These are phyloP conservation scores for Anisodus tanguticus DNA, from an alignment of 257 asterid genomes.

Conservation along the genomic window DNA sequence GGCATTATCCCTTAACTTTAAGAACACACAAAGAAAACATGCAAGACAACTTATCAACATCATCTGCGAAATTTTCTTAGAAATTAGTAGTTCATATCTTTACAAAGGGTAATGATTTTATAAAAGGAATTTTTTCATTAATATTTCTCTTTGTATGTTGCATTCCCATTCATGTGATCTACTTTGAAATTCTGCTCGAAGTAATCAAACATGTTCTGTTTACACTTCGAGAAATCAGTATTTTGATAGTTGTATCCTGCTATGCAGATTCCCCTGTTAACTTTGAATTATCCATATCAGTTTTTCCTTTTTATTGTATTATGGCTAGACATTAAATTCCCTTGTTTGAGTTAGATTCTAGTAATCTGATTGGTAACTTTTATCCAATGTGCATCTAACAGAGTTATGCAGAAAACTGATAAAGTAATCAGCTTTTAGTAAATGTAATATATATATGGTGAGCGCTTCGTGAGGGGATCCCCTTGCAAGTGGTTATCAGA, in stretches of 20 bases:
- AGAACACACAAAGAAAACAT: slow-evolving; percentile 7
- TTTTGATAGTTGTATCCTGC: slow-evolving; percentile 9
- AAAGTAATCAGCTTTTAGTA: background rate
- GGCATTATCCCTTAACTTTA: background rate
- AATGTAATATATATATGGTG: slow-evolving; percentile 9
- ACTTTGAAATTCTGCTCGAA: background rate
- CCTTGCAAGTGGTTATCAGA: slow-evolving; percentile 7
- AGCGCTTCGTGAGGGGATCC: slow-evolving; percentile 2
- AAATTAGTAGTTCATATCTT: background rate
- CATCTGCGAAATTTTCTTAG: background rate
- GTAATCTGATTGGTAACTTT: background rate
- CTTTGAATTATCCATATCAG: background rate
- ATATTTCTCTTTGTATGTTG: background rate
- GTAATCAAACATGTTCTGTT: background rate
- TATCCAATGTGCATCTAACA: background rate
- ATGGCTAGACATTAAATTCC: background rate
- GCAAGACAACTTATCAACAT: background rate
- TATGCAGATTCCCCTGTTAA: slow-evolving; percentile 14
- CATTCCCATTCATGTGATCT: slow-evolving; percentile 19
- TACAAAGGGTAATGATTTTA: background rate
- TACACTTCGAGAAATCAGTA: background rate
- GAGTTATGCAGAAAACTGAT: background rate
- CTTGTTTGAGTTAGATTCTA: background rate
- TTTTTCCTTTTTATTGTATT: slow-evolving; percentile 7
- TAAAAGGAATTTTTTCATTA: background rate